Conservation (phyloP, 345 rosid genomes). For the Linum usitatissimum region DNA sequence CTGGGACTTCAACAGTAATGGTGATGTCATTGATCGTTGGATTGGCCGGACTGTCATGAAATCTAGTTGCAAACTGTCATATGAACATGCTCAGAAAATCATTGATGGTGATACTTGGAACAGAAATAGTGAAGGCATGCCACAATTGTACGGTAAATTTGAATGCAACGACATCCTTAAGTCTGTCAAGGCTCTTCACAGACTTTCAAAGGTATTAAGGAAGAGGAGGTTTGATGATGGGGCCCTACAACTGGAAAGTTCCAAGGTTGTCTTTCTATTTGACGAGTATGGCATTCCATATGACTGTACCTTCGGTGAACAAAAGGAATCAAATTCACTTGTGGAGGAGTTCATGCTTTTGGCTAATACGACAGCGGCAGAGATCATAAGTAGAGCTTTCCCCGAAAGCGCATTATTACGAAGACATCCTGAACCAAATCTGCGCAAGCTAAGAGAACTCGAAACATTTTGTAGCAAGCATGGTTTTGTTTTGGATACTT, state of each 20-base stretch:
- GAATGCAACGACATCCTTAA: constrained; percentile 50
- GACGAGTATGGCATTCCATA: constrained; percentile 70
- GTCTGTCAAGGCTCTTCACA: constrained; percentile 45
- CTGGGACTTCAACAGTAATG: constrained; percentile 55
- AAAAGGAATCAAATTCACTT: constrained; percentile 46
- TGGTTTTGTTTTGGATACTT: constrained; percentile 60
- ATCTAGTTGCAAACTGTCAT: constrained; percentile 88
- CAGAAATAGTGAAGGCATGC: constrained; percentile 24
- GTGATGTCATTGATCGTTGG: constrained; percentile 62
- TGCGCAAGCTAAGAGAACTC: constrained; percentile 75
- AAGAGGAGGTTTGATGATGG: constrained; percentile 56
- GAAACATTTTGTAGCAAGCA: constrained; percentile 66
- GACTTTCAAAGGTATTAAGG: constrained; percentile 49
- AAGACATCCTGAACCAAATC: constrained; percentile 82
- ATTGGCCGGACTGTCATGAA: constrained; percentile 61
- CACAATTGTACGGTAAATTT: constrained; percentile 52
- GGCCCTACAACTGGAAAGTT: constrained; percentile 60
- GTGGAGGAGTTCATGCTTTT: constrained; percentile 96
- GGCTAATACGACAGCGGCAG: constrained; percentile 83
- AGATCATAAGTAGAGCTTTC: constrained; percentile 73
- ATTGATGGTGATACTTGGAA: constrained; percentile 27
- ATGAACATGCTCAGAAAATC: constrained; percentile 63
- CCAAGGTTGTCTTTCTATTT: constrained; percentile 37
- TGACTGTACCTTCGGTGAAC: constrained; percentile 36
- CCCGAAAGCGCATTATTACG: constrained; percentile 64